Evolutionary conservation across 495 filamentous ascomycete genomes (phyloP).

Genomic region (Penicillium desertorum): DNA sequence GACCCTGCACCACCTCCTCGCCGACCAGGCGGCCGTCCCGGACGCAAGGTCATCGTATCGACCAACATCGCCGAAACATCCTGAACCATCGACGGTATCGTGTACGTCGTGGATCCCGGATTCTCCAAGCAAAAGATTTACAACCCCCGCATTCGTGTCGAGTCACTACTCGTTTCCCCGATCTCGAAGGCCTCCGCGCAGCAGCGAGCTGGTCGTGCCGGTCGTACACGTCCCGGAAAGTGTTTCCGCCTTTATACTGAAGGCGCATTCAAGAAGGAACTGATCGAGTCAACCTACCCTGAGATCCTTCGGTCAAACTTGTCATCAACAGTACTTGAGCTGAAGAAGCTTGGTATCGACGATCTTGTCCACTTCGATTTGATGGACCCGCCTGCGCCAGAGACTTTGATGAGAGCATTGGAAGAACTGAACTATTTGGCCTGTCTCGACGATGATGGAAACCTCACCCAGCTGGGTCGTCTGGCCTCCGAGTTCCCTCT

Average conservation of each 20-base stretch:
- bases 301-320: slow-evolving; percentile 95
- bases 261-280: slow-evolving; percentile 93
- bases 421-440: slow-evolving; percentile 98
- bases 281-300: slow-evolving; percentile 94
- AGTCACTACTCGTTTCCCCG: slow-evolving; percentile 91
- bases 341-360: slow-evolving; percentile 95
- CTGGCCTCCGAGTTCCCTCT: slow-evolving; percentile 95
- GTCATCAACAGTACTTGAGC: slow-evolving; percentile 87
- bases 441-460: slow-evolving; percentile 94
- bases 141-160: slow-evolving; percentile 93
- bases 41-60: slow-evolving; percentile 91
- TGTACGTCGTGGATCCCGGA: slow-evolving; percentile 97
- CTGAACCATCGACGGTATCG: slow-evolving; percentile 97
- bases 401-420: slow-evolving; percentile 97
- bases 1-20: slow-evolving; percentile 75
- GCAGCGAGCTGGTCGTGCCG: slow-evolving; percentile 96
- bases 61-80: slow-evolving; percentile 99
- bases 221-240: slow-evolving; percentile 95
- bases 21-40: slow-evolving; percentile 74
- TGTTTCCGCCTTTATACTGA: slow-evolving; percentile 98
- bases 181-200: slow-evolving; percentile 99
- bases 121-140: slow-evolving; percentile 99
- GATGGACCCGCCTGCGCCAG: slow-evolving; percentile 97
- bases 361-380: slow-evolving; percentile 98
- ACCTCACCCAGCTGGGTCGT: slow-evolving; percentile 79